These are phyloP conservation scores for Coniophora puteana DNA, from an alignment of 1,284 basidiomycete genomes.

Conservation along the genomic window DNA sequence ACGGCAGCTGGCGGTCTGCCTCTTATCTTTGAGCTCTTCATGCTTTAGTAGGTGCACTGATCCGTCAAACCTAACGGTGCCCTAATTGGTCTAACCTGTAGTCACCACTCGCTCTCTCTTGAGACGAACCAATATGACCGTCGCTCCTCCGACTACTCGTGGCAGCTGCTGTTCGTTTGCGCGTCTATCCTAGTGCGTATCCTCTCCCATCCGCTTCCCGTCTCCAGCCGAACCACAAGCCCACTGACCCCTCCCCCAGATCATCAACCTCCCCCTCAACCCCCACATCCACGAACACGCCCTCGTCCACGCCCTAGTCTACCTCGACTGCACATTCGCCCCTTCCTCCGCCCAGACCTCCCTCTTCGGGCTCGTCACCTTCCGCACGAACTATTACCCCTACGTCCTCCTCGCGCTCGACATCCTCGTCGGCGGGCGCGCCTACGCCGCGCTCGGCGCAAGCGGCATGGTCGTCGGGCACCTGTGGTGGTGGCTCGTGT, in stretches of 20 bases:
- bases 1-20: conserved; percentile 51
- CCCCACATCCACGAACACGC: conserved; percentile 61
- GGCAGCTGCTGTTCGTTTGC: conserved; percentile 63
- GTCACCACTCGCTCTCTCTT: conserved; percentile 55
- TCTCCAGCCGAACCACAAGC: too few species aligned
- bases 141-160: conserved; percentile 69
- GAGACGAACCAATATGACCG: conserved; percentile 58
- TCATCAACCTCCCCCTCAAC: conserved; percentile 62
- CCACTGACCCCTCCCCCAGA: conserved; percentile 25
- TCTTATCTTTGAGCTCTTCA: conserved; percentile 71
- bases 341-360: conserved; percentile 65
- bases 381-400: conserved; percentile 74
- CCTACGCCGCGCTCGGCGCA: conserved; percentile 50
- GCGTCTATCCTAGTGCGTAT: conserved; percentile 56
- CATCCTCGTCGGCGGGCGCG: conserved; percentile 60
- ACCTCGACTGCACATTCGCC: conserved; percentile 64
- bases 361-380: conserved; percentile 68
- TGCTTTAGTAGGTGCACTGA: conserved; percentile 68
- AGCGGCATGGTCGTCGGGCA: conserved; percentile 78
- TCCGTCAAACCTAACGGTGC: neutral
- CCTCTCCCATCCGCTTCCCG: neutral
- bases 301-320: conserved; percentile 65
- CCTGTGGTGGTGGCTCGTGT: conserved; percentile 73
- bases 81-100: conserved; percentile 42
- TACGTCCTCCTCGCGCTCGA: conserved; percentile 74